Base-by-base conservation (phyloP, 257 asterid species). In the Solanum neorickii region DNA sequence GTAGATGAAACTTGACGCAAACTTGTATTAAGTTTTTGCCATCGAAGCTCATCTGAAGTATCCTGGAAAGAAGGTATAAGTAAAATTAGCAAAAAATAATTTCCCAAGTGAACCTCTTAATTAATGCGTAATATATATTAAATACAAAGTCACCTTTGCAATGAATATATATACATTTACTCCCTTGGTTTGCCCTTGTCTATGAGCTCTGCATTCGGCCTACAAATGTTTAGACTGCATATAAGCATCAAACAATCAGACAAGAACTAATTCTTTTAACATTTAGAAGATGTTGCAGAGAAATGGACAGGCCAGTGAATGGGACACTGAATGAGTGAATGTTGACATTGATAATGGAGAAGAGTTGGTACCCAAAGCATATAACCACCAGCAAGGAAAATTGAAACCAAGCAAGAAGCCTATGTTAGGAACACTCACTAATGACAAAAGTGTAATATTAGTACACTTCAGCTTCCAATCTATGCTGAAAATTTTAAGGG, bases 161-260 rank as follows among this genome's bases (percentile, higher is more conserved):
- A 98, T 95, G 90, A 97, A 97, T 90, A 97, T 93, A 89, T 97
- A 97, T 83, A 95, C 88, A 89, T 97, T 95, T 86, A 97, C 98
- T 87, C 90, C 93, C 84, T 95, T 94, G 85, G 91, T 95, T 89
- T 97, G 99, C 78, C 99, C 99, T 85, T 92, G 95, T 91, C 99
- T 94, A 88, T 97, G 99, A 88, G 97, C 98, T 93, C 99, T 95
- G 91, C 92, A 94, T 94, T 97, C 99, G 87, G 99, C 99, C 99
- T 97, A 86, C 91, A 88, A 87, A 83, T 88, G 85, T 84, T 84
- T 46, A 86, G 88, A 68, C 78, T 82, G 88, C 66, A 59, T 39
- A 89, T 46, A 85, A 91, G 90, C 87, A 88, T 87, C 88, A 88
- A 65, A 80, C 69, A 86, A 90, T 41, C 27, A 87, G 35, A 80